These are phyloP conservation scores for Musa schizocarpa DNA, from an alignment of 176 grass and related monocot genomes.

Conservation along the genomic window DNA sequence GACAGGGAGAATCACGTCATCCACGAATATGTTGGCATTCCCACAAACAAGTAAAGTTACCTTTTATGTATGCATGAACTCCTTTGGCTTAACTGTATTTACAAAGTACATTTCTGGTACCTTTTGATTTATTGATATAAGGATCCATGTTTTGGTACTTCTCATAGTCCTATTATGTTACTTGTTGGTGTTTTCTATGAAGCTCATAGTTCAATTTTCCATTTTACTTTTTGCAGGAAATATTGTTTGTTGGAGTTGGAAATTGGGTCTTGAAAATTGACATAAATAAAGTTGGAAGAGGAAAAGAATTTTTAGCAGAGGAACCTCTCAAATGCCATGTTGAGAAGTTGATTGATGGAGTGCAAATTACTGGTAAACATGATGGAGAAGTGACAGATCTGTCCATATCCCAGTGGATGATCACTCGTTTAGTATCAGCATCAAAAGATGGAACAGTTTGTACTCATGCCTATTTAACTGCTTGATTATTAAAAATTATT, in stretches of 20 bases:
- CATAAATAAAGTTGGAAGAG: constrained; percentile 61
- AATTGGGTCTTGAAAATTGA: constrained; percentile 71
- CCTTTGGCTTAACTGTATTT: neutral
- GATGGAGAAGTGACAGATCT: constrained; percentile 73
- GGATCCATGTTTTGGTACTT: too few relatives aligned
- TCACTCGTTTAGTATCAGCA: constrained; percentile 76
- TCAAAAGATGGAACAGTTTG: constrained; percentile 95
- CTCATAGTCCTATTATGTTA: too few relatives aligned
- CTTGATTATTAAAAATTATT: neutral
- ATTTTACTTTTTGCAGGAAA: constrained; percentile 36
- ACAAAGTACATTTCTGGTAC: constrained; percentile 8
- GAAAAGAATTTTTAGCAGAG: constrained; percentile 58
- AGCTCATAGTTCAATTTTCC: neutral
- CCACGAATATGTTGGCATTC: constrained; percentile 94
- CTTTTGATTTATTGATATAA: neutral
- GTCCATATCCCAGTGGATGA: constrained; percentile 97
- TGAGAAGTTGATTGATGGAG: constrained; percentile 60
- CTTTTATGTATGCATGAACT: constrained; percentile 2
- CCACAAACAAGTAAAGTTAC: constrained; percentile 78
- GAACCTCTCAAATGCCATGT: constrained; percentile 62
- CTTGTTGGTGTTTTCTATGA: neutral
- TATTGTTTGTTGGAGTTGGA: constrained; percentile 85
- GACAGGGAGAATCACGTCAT: constrained; percentile 64
- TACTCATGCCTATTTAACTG: constrained; percentile 6
- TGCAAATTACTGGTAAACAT: constrained; percentile 76